phyloP scores from a whole-genome alignment of 2,329 filamentous ascomycete genomes.

The Penicillium paneum region DNA sequence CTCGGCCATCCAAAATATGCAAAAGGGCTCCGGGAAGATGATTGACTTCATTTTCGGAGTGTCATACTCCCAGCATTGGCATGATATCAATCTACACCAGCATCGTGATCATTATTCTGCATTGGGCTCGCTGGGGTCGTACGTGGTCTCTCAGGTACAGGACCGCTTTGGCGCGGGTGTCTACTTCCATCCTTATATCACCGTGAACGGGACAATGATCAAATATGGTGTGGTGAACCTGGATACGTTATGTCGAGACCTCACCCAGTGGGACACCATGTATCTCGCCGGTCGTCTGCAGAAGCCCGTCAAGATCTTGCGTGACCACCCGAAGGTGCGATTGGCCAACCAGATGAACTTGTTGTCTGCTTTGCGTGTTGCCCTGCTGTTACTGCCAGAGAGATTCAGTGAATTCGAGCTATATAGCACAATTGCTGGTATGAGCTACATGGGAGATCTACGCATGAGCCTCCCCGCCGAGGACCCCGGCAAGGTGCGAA shows the following conservation, averaged over 20 bases:
- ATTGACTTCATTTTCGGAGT: conserved; percentile 99
- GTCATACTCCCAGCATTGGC: conserved; percentile 92
- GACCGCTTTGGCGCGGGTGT: conserved; percentile 87
- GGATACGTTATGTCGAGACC: conserved; percentile 79
- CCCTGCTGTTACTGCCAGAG: conserved; percentile 78
- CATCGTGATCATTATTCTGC: conserved; percentile 91
- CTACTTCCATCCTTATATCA: conserved; percentile 96
- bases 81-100: conserved; percentile 83
- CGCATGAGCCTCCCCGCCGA: conserved; percentile 89
- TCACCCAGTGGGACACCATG: conserved; percentile 87
- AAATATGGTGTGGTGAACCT: conserved; percentile 98
- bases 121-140: conserved; percentile 78
- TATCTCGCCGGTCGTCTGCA: conserved; percentile 96
- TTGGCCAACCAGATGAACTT: conserved; percentile 96
- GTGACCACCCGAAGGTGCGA: conserved; percentile 87
- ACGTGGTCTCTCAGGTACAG: conserved; percentile 78
- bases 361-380: conserved; percentile 83
- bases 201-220: conserved; percentile 90
- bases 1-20: conserved; percentile 74
- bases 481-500: conserved; percentile 85
- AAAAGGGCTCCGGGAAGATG: conserved; percentile 88
- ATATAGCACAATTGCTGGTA: conserved; percentile 84
- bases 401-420: conserved; percentile 82
- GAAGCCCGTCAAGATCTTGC: conserved; percentile 95
- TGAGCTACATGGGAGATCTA: conserved; percentile 95